Percentiles rank a stretch among this genome's conserved stretches.
Conservation (phyloP, 2,329 filamentous ascomycete genomes). For the Fusarium bactridioides region DNA sequence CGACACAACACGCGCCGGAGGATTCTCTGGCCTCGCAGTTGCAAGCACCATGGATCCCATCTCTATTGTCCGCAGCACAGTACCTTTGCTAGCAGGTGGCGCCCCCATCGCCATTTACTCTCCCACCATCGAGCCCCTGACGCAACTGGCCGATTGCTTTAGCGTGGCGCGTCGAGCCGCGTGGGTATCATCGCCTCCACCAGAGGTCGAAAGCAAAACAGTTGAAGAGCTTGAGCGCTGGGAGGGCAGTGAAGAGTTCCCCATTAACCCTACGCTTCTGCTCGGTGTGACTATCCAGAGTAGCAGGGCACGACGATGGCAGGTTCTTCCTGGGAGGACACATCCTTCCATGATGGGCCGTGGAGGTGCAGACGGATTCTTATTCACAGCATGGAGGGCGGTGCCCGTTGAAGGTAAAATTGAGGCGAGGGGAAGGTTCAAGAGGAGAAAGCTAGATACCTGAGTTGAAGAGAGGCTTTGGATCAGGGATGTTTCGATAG, state of each 20-base stretch:
- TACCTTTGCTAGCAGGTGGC: constrained; percentile 84
- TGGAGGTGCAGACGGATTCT: constrained; percentile 88
- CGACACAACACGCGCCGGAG: constrained; percentile 75
- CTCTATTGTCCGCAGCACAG: constrained; percentile 75
- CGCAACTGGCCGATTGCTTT: constrained; percentile 82
- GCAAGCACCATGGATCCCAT: constrained; percentile 83
- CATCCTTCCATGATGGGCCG: constrained; percentile 92
- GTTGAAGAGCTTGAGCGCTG: constrained; percentile 62
- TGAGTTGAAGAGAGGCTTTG: constrained; percentile 1
- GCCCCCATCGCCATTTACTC: constrained; percentile 88
- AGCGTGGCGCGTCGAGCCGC: constrained; percentile 80
- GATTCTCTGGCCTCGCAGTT: constrained; percentile 84
- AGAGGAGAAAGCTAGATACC: constrained; percentile 69
- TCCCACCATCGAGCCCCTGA: constrained; percentile 80
- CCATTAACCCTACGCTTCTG: constrained; percentile 84
- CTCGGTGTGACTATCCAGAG: constrained; percentile 84
- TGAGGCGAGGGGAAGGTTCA: constrained; percentile 81
- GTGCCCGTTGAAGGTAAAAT: constrained; percentile 81
- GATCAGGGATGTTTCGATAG: neutral
- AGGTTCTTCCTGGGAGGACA: constrained; percentile 89
- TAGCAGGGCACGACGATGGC: constrained; percentile 80
- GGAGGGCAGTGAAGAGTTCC: constrained; percentile 77
- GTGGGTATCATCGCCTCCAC: constrained; percentile 66
- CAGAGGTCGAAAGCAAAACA: constrained; percentile 54
- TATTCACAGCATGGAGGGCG: constrained; percentile 85